These are phyloP conservation scores for Camelina neglecta DNA, from an alignment of 345 rosid species.

Conservation along the genomic window DNA sequence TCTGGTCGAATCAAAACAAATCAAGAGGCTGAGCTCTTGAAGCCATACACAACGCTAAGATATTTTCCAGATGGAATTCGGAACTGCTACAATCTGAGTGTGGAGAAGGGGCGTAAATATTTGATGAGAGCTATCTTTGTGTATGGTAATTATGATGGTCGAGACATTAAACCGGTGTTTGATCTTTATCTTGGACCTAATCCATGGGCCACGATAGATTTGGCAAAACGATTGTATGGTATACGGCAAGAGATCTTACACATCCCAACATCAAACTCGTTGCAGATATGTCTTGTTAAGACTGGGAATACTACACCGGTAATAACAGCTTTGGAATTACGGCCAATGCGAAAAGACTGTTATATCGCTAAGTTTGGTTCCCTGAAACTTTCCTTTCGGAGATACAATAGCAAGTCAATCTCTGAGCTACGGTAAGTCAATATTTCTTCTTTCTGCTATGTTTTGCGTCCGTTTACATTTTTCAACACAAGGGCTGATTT, in stretches of 20 bases:
- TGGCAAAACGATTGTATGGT: neutral
- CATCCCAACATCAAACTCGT: slow-evolving; percentile 29
- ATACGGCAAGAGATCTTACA: slow-evolving; percentile 40
- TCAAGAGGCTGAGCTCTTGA: neutral
- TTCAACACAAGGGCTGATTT: no score
- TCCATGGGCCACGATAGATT: slow-evolving; percentile 39
- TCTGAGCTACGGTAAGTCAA: no score
- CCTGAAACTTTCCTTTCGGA: neutral
- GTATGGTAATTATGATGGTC: slow-evolving; percentile 54
- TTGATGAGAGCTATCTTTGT: slow-evolving; percentile 39
- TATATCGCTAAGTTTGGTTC: slow-evolving; percentile 28
- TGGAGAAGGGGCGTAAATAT: slow-evolving; percentile 25
- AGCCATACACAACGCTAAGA: slow-evolving; percentile 5
- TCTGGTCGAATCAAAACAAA: neutral
- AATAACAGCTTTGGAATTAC: slow-evolving; percentile 50
- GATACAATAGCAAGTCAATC: no score
- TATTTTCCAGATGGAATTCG: slow-evolving; percentile 49
- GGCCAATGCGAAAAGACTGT: slow-evolving; percentile 30
- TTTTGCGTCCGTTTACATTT: no score
- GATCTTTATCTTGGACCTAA: slow-evolving; percentile 55
- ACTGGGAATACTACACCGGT: slow-evolving; percentile 41
- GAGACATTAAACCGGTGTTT: slow-evolving; percentile 4
- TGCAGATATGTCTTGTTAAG: slow-evolving; percentile 60
- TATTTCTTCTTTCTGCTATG: no score
- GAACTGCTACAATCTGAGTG: slow-evolving; percentile 50